Evolutionary conservation across 2,329 filamentous ascomycete genomes (phyloP), one percentile per base, ranked within the genome.

Genomic region (Corniculantispora saksenae): DNA sequence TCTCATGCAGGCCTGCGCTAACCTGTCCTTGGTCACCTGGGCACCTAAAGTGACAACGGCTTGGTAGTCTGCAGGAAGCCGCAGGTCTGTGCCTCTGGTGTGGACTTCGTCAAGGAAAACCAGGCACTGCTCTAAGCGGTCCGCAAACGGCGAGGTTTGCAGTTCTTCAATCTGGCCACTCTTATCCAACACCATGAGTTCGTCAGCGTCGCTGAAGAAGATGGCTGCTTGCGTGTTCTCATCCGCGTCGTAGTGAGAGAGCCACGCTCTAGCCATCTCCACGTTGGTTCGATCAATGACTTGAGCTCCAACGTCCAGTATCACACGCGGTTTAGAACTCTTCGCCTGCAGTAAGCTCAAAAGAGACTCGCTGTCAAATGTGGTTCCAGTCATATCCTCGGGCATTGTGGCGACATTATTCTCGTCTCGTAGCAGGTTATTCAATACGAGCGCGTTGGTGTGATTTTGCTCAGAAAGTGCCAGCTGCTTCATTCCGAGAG

Each of bases 21-120:
- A 72, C 17, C 83, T 79, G 66, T 94, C 91, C 67, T 93, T 93
- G 0, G 86, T 89, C 1, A 92, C 68, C 5, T 80, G 78, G 0
- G 87, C 81, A 0, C 90, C 90, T 0, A 94, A 72, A 0, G 89
- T 93, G 0, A 93, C 86, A 0, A 86, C 86, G 0, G 89, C 91
- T 0, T 86, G 79, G 68, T 88, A 89, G 19, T 82, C 6, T 0
- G 66, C 63, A 0, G 89, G 90, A 0, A 92, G 74, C 43, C 83
- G 84, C 0, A 93, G 71, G 67, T 94, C 90, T 0, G 84, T 92
- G 0, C 91, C 90, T 67, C 90, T 75, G 0, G 90, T 91, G 66
- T 93, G 90, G 0, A 84, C 83, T 65, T 93, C 86, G 59, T 93
- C 90, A 0, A 94, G 79, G 63, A 88, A 93, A 0, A 93, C 80